A percentile compares a stretch with the other conserved stretches of the same genome.
These are phyloP conservation scores for Brettanomyces bruxellensis DNA, from an alignment of 805 yeast genomes.

Conservation along the genomic window DNA sequence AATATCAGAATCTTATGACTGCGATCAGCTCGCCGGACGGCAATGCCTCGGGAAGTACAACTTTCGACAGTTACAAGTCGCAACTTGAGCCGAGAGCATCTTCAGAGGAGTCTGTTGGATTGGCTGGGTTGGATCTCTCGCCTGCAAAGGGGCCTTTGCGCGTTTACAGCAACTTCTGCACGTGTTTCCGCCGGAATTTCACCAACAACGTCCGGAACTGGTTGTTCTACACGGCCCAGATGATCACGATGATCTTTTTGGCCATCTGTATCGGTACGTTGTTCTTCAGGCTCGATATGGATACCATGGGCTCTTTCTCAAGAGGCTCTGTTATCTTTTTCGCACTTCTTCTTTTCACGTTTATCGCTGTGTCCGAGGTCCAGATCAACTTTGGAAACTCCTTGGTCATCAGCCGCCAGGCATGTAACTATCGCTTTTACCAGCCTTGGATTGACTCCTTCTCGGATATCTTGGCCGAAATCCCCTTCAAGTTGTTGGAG, in stretches of 20 bases:
- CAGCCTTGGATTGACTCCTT: conserved; percentile 69
- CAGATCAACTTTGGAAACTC: conserved; percentile 39
- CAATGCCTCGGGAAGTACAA: neutral
- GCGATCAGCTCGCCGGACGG: neutral
- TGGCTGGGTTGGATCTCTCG: neutral
- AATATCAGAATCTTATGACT: conserved; percentile 30
- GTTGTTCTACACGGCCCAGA: conserved; percentile 36
- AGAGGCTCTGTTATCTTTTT: conserved; percentile 60
- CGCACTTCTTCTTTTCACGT: conserved; percentile 42
- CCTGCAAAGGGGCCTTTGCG: neutral
- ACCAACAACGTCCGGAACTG: conserved; percentile 51
- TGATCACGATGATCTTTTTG: conserved; percentile 42
- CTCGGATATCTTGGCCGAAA: conserved; percentile 48
- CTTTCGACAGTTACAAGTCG: neutral
- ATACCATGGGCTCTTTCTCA: conserved; percentile 50
- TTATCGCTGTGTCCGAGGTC: conserved; percentile 41
- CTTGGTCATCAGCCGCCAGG: conserved; percentile 62
- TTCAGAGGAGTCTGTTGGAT: neutral
- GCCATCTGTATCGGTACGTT: conserved; percentile 59
- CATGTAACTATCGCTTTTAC: conserved; percentile 53
- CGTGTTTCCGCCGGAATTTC: conserved; percentile 41
- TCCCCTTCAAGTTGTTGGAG: conserved; percentile 50
- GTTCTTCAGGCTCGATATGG: conserved; percentile 41
- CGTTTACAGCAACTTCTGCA: conserved; percentile 34
- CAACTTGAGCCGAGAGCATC: neutral